phyloP scores from a whole-genome alignment of 164 flowering plant genomes.

The Tetrastigma voinierianum region DNA sequence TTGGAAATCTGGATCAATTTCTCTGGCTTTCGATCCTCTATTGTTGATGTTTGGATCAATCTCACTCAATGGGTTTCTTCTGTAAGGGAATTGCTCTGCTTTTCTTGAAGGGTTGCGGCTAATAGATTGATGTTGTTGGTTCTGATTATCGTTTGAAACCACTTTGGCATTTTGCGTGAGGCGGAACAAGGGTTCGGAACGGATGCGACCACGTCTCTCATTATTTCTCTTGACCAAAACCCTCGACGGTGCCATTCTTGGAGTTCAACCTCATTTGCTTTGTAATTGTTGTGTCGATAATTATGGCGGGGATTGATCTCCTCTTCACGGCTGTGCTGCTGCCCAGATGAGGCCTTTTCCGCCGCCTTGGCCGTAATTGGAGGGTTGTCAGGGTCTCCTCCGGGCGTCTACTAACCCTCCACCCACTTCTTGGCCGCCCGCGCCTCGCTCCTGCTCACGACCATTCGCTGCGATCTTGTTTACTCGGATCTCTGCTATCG shows the following conservation, averaged over 20 bases:
- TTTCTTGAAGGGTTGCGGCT: constrained; percentile 83
- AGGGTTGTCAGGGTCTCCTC: constrained; percentile 58
- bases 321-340: constrained; percentile 53
- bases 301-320: constrained; percentile 81
- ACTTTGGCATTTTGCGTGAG: constrained; percentile 45
- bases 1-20: constrained; percentile 1
- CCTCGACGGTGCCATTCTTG: constrained; percentile 20
- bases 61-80: constrained; percentile 80
- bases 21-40: constrained; percentile 1
- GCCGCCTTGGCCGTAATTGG: constrained; percentile 7
- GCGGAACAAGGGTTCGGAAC: constrained; percentile 74
- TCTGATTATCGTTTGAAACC: constrained; percentile 24
- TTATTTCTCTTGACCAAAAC: constrained; percentile 63
- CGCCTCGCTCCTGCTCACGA: constrained; percentile 67
- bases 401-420: constrained; percentile 84
- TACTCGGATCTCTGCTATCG: constrained; percentile 54
- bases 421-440: constrained; percentile 32
- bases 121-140: constrained; percentile 50
- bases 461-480: constrained; percentile 31
- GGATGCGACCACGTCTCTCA: constrained; percentile 24
- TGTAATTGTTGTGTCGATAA: constrained; percentile 33
- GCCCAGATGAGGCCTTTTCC: not conserved
- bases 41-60: constrained; percentile 37
- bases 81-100: constrained; percentile 76
- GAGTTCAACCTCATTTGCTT: constrained; percentile 12